Evolutionary conservation across 768 basidiomycete species (phyloP).

Genomic region (Arthromyces matolae): DNA sequence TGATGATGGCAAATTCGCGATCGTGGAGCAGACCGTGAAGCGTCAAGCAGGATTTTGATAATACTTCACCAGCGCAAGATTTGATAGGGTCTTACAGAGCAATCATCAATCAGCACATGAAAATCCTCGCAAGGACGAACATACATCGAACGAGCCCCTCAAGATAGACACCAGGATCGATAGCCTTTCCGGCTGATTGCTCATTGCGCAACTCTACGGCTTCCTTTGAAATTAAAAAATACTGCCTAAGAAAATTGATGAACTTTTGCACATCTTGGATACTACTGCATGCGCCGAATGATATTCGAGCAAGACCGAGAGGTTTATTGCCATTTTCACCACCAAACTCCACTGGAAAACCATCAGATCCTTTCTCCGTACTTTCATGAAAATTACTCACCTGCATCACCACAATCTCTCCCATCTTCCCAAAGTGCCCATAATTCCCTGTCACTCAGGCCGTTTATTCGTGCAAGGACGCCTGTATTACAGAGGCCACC

Average conservation of each 20-base stretch:
- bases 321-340: slow-evolving; percentile 8
- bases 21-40: slow-evolving; percentile 10
- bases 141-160: slow-evolving; percentile 13
- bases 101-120: neutral
- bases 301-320: slow-evolving; percentile 12
- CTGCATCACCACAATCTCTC: slow-evolving; percentile 15
- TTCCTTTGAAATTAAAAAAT: slow-evolving; percentile 11
- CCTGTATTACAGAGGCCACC: slow-evolving; percentile 15
- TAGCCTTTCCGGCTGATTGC: neutral
- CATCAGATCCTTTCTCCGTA: neutral
- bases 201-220: neutral
- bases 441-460: slow-evolving; percentile 9
- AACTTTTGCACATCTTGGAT: slow-evolving; percentile 10
- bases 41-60: slow-evolving; percentile 7
- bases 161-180: neutral
- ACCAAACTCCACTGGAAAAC: slow-evolving; percentile 12
- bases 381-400: neutral
- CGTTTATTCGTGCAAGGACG: slow-evolving; percentile 10
- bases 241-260: slow-evolving; percentile 7
- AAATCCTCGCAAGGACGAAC: neutral
- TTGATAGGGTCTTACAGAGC: slow-evolving; percentile 13
- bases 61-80: slow-evolving; percentile 12
- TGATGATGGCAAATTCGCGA: slow-evolving; percentile 12
- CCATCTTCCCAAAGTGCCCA: slow-evolving; percentile 11
- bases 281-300: slow-evolving; percentile 15